Evolutionary conservation across 176 grass and related monocot species (phyloP), one percentile per base, ranked within the genome.

Genomic region (Oryza longistaminata): DNA sequence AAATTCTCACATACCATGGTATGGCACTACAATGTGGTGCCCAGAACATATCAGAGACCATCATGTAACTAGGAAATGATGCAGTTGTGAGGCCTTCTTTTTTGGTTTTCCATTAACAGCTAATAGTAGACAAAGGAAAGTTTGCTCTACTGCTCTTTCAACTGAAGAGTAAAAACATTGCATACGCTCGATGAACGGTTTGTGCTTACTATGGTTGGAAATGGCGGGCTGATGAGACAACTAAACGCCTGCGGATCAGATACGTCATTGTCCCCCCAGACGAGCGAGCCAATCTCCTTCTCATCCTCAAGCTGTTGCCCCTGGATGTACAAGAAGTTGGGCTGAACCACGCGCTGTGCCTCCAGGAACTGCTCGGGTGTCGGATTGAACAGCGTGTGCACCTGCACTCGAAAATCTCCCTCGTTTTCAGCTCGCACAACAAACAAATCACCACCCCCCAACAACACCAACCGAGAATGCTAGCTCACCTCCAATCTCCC

Each of bases 271-370:
- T 77, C 88, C 25, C 91, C 93, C 96, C 96, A 99, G 50, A 92
- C 60, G 46, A 99, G 86, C 0, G 88, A 93, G 24, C 96, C 93
- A 61, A 96, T 96, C 82, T 89, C 89, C 85, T 92, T 94, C 66
- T 96, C 96, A 73, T 90, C 80, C 46, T 96, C 90, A 21, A 90
- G 88, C 74, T 92, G 96, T 66, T 94, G 85, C 49, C 96, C 96
- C 81, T 95, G 93, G 70, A 99, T 81, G 77, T 96, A 99, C 48
- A 96, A 71, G 86, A 99, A 96, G 88, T 93, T 99, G 11, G 96
- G 96, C 52, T 89, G 84, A 71, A 96, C 82, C 29, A 78, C 68
- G 11, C 81, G 88, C 88, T 94, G 96, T n/a, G 86, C 89, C 86
- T 99, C 96, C 2, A 85, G 85, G 84, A 96, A 99, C 80, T 92